These are phyloP conservation scores for Mycena olivaceomarginata DNA, from an alignment of 768 basidiomycete genomes.

Conservation along the genomic window DNA sequence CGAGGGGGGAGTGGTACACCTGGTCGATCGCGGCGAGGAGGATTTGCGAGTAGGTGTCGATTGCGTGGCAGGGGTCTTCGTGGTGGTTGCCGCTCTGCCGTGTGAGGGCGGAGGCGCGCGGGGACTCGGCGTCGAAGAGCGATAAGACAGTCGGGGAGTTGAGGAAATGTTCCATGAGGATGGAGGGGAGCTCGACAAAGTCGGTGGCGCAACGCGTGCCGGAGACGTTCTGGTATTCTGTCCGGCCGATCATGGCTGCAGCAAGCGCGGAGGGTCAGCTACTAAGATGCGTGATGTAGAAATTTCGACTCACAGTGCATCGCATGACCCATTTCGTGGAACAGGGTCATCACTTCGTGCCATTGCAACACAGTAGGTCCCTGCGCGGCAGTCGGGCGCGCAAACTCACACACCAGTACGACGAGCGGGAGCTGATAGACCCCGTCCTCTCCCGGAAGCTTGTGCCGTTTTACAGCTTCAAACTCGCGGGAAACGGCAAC, in stretches of 20 bases:
- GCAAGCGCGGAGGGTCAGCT: constrained; percentile 4
- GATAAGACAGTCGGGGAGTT: constrained; percentile 89
- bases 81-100: constrained; percentile 79
- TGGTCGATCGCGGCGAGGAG: constrained; percentile 94
- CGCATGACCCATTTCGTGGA: constrained; percentile 99
- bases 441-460: constrained; percentile 77
- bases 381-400: constrained; percentile 72
- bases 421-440: constrained; percentile 93
- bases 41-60: constrained; percentile 95
- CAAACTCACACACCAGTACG: constrained; percentile 93
- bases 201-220: constrained; percentile 99
- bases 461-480: constrained; percentile 77
- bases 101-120: constrained; percentile 58
- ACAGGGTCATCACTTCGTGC: constrained; percentile 95
- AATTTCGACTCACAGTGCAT: constrained; percentile 91
- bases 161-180: constrained; percentile 99
- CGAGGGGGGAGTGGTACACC: constrained; percentile 86
- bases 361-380: constrained; percentile 89
- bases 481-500: constrained; percentile 75
- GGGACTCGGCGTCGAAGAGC: constrained; percentile 76
- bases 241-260: constrained; percentile 97
- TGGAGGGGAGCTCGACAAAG: constrained; percentile 98
- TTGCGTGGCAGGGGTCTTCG: constrained; percentile 84
- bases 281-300: constrained; percentile 13
- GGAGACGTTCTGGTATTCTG: constrained; percentile 97